Evolutionary conservation across 768 basidiomycete genomes (phyloP).

Genomic region (Clitopilus hobsonii): DNA sequence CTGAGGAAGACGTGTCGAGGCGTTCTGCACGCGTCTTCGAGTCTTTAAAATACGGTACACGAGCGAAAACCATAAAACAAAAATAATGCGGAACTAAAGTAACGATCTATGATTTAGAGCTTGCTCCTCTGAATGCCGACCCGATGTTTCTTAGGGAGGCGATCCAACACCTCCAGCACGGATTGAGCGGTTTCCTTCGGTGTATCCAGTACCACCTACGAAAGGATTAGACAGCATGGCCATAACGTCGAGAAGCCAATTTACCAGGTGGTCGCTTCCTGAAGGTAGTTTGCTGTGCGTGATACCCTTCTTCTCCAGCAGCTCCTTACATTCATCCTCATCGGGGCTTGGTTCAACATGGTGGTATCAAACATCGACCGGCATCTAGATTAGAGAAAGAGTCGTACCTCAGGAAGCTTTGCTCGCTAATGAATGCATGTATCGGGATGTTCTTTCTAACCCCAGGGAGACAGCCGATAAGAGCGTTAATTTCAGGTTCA

Average conservation of each 20-base stretch:
- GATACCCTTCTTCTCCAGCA: not conserved
- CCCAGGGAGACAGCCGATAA: not conserved
- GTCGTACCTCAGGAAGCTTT: not conserved
- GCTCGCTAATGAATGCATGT: not conserved
- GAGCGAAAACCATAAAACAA: no score
- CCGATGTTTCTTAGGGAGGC: not conserved
- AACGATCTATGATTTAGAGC: no score
- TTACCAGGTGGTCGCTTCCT: not conserved
- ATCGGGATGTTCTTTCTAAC: not conserved
- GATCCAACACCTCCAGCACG: not conserved
- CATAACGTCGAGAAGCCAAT: not conserved
- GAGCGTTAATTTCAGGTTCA: conserved; percentile 1
- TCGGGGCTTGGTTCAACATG: not conserved
- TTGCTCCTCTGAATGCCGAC: no score
- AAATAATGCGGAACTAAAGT: no score
- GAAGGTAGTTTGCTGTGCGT: not conserved
- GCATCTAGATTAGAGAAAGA: not conserved
- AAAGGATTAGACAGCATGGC: not conserved
- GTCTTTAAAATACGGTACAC: no score
- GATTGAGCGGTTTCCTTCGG: not conserved
- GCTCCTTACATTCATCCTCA: not conserved
- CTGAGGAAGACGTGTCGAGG: no score
- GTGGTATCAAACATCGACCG: not conserved
- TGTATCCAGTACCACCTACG: not conserved
- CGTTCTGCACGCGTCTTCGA: no score